Evolutionary conservation across 2,329 filamentous ascomycete species (phyloP), one percentile per base, ranked within the genome.

Genomic region (Pezicula rhizophila): DNA sequence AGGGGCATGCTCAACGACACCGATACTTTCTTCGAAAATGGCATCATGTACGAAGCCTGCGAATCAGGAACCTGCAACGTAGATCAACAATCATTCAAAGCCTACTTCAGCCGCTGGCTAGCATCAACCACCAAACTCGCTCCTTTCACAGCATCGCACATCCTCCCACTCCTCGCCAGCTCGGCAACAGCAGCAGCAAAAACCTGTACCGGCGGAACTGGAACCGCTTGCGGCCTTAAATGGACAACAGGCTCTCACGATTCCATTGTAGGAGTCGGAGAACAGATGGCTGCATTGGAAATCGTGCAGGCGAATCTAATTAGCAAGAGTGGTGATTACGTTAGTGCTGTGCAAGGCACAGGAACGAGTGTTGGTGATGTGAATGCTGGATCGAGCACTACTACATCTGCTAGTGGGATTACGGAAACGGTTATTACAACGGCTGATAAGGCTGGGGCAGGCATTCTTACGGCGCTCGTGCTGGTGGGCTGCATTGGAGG

Each of bases 201-300:
- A 11, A 75, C 80, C 46, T 86, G 82, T 55, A 72, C 68, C 0
- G 82, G 79, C 23, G 81, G 80, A 12, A 80, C 79, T 52, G 71
- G 74, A 3, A 74, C 73, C 23, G 74, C 80, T 71, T 85, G 81
- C 57, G 80, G 82, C 5, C 61, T 82, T 43, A 75, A 74, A 50
- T 85, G 82, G 80, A 76, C 74, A 33, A 72, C 75, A 46, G 53
- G 47, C 1, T 68, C 62, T 5, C 67, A 67, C n/a, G 82, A 87
- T 61, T 78, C 78, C 18, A 73, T 71, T 8, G 74, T 72, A 1
- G 84, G 84, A 3, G 77, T 87, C 1, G 84, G 84, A 4, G 82
- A 87, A 64, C 83, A 87, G 65, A 87, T 88, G 84, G 74, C 79
- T 1, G 82, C 78, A 5, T 68, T 87, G 63, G 82, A 87, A 55